phyloP scores from a whole-genome alignment of 805 yeast genomes.

The Saccharomyces kudriavzevii region DNA sequence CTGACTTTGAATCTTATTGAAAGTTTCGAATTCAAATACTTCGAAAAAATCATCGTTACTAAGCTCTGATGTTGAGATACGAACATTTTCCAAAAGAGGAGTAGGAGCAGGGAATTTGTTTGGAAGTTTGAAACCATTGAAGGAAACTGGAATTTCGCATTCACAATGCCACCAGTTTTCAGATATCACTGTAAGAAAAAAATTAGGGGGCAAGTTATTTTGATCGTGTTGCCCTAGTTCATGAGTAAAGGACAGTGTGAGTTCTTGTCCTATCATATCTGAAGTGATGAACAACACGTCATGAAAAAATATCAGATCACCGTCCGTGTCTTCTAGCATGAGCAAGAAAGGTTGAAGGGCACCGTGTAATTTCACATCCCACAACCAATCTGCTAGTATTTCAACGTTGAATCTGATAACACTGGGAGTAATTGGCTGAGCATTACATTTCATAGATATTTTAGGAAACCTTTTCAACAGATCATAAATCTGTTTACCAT shows the following conservation, averaged over 20 bases:
- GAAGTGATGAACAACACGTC: slow-evolving; percentile 48
- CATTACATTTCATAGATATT: slow-evolving; percentile 46
- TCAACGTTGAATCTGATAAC: slow-evolving; percentile 59
- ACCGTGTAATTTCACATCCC: slow-evolving; percentile 65
- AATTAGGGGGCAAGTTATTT: slow-evolving; percentile 51
- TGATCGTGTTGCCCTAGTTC: slow-evolving; percentile 23
- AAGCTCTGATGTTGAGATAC: slow-evolving; percentile 42
- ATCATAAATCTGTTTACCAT: slow-evolving; percentile 52
- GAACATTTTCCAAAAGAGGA: slow-evolving; percentile 25
- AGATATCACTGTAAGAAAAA: slow-evolving; percentile 63
- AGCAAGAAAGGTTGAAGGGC: slow-evolving; percentile 57
- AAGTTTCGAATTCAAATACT: slow-evolving; percentile 40
- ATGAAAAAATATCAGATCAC: slow-evolving; percentile 58
- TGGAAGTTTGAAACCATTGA: slow-evolving; percentile 19
- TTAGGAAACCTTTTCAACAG: slow-evolving; percentile 68
- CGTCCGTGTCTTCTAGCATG: slow-evolving; percentile 76
- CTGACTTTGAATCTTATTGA: slow-evolving; percentile 72
- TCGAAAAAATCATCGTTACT: slow-evolving; percentile 40
- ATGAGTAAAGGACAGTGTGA: slow-evolving; percentile 57
- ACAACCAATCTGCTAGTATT: slow-evolving; percentile 63
- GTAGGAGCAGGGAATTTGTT: slow-evolving; percentile 27
- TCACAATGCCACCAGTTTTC: slow-evolving; percentile 83
- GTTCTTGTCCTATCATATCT: slow-evolving; percentile 44
- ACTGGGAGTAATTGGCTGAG: slow-evolving; percentile 72
- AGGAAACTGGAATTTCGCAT: slow-evolving; percentile 48